Base-by-base conservation (phyloP, 2,329 filamentous ascomycete genomes). In the Colletotrichum spinosum region DNA sequence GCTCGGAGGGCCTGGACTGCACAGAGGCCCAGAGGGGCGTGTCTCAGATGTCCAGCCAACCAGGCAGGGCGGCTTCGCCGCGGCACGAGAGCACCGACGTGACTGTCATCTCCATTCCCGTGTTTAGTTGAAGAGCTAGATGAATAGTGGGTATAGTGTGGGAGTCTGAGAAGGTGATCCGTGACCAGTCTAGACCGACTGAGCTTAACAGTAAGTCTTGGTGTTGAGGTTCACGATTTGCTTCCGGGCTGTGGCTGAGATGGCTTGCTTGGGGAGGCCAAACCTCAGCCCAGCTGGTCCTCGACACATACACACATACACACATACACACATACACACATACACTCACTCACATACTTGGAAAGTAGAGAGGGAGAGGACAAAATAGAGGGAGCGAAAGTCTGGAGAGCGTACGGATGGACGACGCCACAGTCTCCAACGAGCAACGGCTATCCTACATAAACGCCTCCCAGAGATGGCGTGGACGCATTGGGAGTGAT, bases 401-500 rank as follows among this genome's bases (percentile, higher is more conserved):
- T 42, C 39, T 9, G 45, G 35, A 37, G 52, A 15, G 41, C 15
- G 37, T 12, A 39, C 38, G 15, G 49, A 45, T 38, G 17, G 34
- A 25, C 25, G 38, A 11, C 51, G 39, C 45, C 51, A 52, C 41
- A 38, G 5, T 39, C 55, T 33, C 58, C 41, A 65, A 41, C 58
- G 52, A 62, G 48, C 41, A 57, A 57, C 58, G 52, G 52, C 41
- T 44, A n/a, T 10, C 41, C 15, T 48, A 44, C 46, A 48, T 15
- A 2, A 37, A 62, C 62, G 58, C 63, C 53, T 50, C 13, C 13
- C 38, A 42, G 38, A 12, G 9, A 1, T 5, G 42, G 35, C 2
- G 9, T 11, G 12, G 63, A 52, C 52, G 63, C n/a, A 44, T 66
- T 46, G 25, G 58, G 45, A 9, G 55, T 45, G 52, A 57, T 66